Base-by-base conservation (phyloP, 345 rosid genomes). In the Eucalyptus urophylla region DNA sequence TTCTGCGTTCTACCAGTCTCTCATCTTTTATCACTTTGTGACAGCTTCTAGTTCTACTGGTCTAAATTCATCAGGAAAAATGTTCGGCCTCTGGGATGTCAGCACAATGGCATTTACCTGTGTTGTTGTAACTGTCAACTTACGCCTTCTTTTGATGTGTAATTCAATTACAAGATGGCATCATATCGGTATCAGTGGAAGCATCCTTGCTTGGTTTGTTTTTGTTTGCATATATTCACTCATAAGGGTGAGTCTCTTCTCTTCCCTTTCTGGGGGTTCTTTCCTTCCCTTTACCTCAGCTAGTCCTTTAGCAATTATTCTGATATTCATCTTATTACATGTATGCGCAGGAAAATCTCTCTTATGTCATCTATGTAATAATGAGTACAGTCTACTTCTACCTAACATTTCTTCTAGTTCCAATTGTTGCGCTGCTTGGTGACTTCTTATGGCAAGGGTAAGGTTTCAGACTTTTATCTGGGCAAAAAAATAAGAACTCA, bases 21-120 rank as follows among this genome's bases (percentile, higher is more conserved):
- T 98, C 44, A 90, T 98, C 87, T 95, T 96, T 89, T 98, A 95
- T 90, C 65, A 93, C 93, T 97, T 96, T 51, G 95, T 94, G 88
- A 90, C 96, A 40, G 27, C 87, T 88, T 95, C 99, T 44, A 92
- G 97, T 90, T 91, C 91, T 40, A 88, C 93, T 40, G 97, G 96
- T 88, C 91, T 91, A 90, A 95, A 94, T 91, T 94, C 96, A 89
- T 95, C 96, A 3, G 99, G 99, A 87, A 95, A 90, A 96, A 91
- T 94, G 54, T 96, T 98, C 89, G 99, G 99, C 87, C 94, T 94
- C 21, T 98, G 99, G 99, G 99, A 98, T 89, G 95, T 98, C 92
- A 97, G 99, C 96, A 98, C 99, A 14, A 91, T 97, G 96, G 99
- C 96, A 72, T 98, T 97, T 94, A 96, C 99, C 50, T 96, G 99